phyloP scores from a whole-genome alignment of 208 protist genomes.

The Strigomonas oncopelti region DNA sequence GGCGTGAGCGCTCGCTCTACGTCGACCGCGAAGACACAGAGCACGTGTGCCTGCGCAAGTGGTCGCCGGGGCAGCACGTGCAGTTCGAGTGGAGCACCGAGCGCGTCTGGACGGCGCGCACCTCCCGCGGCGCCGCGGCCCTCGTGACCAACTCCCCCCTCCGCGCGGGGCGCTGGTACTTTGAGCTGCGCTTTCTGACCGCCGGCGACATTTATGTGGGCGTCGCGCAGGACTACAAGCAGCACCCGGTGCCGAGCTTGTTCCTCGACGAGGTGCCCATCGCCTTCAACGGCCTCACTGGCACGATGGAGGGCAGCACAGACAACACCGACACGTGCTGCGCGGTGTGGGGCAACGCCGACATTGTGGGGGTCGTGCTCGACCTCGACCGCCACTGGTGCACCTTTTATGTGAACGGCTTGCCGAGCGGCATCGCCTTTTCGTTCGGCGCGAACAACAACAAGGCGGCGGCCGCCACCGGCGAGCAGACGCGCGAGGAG shows the following conservation, averaged over 20 bases:
- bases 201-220: constrained; percentile 70
- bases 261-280: constrained; percentile 25
- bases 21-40: constrained; percentile 47
- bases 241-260: not conserved
- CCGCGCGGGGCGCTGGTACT: constrained; percentile 80
- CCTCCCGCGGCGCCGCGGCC: constrained; percentile 33
- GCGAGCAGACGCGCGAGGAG: constrained; percentile 2
- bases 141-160: constrained; percentile 63
- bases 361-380: constrained; percentile 81
- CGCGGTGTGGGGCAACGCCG: constrained; percentile 57
- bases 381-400: constrained; percentile 55
- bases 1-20: constrained; percentile 69
- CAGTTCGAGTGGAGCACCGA: constrained; percentile 71
- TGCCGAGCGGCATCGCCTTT: constrained; percentile 21
- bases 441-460: constrained; percentile 8
- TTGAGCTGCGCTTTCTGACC: constrained; percentile 72
- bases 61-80: constrained; percentile 46
- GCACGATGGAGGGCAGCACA: constrained; percentile 24
- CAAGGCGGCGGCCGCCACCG: constrained; percentile 3
- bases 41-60: constrained; percentile 61
- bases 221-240: constrained; percentile 40
- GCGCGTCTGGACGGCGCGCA: constrained; percentile 58
- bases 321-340: constrained; percentile 11
- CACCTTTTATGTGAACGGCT: constrained; percentile 71
- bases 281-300: constrained; percentile 75